These are phyloP conservation scores for Deuterostichococcus epilithicus DNA, from an alignment of 139 green algal genomes.

Conservation along the genomic window DNA sequence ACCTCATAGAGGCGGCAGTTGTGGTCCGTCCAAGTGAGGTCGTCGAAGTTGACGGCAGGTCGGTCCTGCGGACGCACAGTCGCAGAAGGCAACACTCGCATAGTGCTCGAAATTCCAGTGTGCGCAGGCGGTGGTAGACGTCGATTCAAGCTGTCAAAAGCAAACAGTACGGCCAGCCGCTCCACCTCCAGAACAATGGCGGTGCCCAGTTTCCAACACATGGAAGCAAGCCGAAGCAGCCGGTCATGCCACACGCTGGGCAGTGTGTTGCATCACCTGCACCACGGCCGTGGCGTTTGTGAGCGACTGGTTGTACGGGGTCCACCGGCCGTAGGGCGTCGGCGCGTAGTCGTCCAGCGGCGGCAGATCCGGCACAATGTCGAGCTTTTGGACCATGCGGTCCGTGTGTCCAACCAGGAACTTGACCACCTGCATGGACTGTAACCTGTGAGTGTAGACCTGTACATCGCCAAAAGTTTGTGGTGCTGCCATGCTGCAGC, in stretches of 20 bases:
- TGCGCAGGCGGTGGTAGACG: no score
- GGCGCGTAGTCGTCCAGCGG: not conserved
- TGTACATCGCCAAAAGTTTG: no score
- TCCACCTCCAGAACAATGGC: no score
- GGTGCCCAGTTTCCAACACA: no score
- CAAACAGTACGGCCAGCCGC: no score
- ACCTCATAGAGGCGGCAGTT: not conserved
- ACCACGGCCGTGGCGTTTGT: not conserved
- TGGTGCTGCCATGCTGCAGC: no score
- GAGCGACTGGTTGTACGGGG: not conserved
- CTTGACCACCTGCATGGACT: not conserved
- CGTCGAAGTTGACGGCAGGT: not conserved
- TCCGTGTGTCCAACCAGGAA: not conserved
- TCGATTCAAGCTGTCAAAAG: no score
- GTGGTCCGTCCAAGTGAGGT: constrained; percentile 7
- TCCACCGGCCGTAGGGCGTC: not conserved
- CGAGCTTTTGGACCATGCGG: constrained; percentile 3
- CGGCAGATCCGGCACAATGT: constrained; percentile 4
- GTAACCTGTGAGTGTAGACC: not conserved
- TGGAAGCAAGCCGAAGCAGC: no score
- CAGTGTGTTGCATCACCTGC: constrained; percentile 4
- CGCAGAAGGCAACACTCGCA: no score
- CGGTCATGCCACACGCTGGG: no score
- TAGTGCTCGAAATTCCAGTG: no score
- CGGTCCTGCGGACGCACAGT: not conserved